A percentile compares a stretch with the other conserved stretches of the same genome.
Evolutionary conservation across 2,329 filamentous ascomycete genomes (phyloP).

Genomic region (Arthrobotrys conoides): DNA sequence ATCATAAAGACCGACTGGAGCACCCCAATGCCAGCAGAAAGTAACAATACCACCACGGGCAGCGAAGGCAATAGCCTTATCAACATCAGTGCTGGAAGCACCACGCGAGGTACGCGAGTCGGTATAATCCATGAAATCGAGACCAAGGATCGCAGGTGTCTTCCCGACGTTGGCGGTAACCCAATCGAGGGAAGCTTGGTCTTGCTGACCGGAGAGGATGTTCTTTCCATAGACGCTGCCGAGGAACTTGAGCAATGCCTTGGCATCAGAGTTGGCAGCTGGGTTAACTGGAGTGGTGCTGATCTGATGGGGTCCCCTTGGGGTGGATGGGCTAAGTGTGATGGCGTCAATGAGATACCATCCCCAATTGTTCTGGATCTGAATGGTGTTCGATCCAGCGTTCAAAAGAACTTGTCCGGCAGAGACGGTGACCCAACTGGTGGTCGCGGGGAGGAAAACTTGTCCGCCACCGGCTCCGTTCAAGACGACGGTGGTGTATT

Average conservation of each 20-base stretch:
- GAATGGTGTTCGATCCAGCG: constrained; percentile 68
- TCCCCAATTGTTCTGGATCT: constrained; percentile 70
- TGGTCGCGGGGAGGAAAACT: constrained; percentile 67
- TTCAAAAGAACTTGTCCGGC: constrained; percentile 70
- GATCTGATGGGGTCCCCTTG: constrained; percentile 68
- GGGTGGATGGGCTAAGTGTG: constrained; percentile 66
- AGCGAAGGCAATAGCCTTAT: constrained; percentile 69
- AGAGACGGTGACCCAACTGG: constrained; percentile 67
- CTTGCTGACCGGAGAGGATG: constrained; percentile 71
- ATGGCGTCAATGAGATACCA: constrained; percentile 71
- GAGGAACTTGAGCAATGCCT: constrained; percentile 68
- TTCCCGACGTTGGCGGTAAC: constrained; percentile 69
- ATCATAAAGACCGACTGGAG: constrained; percentile 68
- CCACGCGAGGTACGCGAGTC: constrained; percentile 69
- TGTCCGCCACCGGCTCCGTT: constrained; percentile 68
- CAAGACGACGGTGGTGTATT: constrained; percentile 68
- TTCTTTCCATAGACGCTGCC: constrained; percentile 69
- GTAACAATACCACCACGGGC: constrained; percentile 69
- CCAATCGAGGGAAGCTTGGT: constrained; percentile 68
- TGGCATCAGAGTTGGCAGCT: constrained; percentile 62
- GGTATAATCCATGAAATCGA: constrained; percentile 71
- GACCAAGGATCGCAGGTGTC: constrained; percentile 69
- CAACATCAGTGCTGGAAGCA: constrained; percentile 68
- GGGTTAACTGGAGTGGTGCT: constrained; percentile 66
- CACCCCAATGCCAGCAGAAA: constrained; percentile 70